Base-by-base conservation (phyloP, 2,329 filamentous ascomycete genomes). In the Fusarium tupiense region DNA sequence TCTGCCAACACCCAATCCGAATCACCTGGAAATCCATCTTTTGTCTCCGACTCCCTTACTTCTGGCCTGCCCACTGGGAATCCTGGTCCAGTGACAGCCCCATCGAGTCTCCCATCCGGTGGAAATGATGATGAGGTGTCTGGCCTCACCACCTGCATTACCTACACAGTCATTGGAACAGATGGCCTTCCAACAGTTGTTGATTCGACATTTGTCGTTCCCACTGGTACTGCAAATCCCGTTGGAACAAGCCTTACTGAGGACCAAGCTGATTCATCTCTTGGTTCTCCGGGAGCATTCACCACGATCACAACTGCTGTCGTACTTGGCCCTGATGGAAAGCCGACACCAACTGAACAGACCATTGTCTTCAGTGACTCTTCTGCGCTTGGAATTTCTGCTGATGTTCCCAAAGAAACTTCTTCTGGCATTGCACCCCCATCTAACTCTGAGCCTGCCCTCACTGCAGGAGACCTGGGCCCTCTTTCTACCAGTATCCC, bases 281-380 rank as follows among this genome's bases (percentile, higher is more conserved):
- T 59, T 63, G 72, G 62, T 11, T 64, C 66, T 35, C 57, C 64
- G 5, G 69, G 60, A 41, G 49, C 71, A 8, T 67, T 78, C 61
- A 80, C 80, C n/a, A 76, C 76, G 5, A 71, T 78, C 64, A 79
- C 81, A 49, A 83, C 82, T 6, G 75, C 79, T 24, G 64, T 81
- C 8, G 64, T 82, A 38, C 62, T 82, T 20, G 82, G 82, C 17
- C 71, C 79, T 10, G 77, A 83, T 70, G 81, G 82, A 20, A 64
- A 77, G 20, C 69, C 73, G 5, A 83, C 82, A 20, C 74, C 82
- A 31, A 75, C 80, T 35, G 77, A 81, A 16, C 77, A 82, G 50
- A 82, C 81, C 19, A 72, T 83, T 37, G 71, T 83, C 29, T 67
- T 81, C 33, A 73, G 75, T 17, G 77, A 75, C 53, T 72, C 73